Conservation (phyloP, 306 rosid genomes). For the Alnus glutinosa region DNA sequence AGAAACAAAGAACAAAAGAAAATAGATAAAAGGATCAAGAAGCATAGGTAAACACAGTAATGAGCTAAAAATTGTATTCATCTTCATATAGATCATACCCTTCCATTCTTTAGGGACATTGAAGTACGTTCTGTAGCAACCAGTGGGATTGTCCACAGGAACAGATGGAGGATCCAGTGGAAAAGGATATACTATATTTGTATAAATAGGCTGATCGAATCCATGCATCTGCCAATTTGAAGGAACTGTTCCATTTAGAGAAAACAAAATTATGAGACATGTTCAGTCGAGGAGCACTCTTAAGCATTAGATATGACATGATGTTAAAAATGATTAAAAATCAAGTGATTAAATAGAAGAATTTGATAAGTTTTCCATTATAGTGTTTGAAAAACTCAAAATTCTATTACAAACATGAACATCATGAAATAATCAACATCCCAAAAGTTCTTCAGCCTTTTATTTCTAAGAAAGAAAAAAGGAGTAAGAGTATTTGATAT, state of each 20-base stretch:
- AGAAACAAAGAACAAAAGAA: neutral
- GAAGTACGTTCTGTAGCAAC: slow-evolving; percentile 82
- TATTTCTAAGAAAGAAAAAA: neutral
- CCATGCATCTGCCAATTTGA: slow-evolving; percentile 98
- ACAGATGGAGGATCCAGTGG: slow-evolving; percentile 81
- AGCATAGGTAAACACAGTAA: slow-evolving; percentile 10
- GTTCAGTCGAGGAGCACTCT: slow-evolving; percentile 12
- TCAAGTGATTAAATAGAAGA: neutral
- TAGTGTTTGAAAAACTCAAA: neutral
- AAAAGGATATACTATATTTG: slow-evolving; percentile 76
- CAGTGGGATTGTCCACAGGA: slow-evolving; percentile 80
- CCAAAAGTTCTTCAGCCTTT: neutral
- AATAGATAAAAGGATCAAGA: neutral
- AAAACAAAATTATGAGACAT: slow-evolving; percentile 31
- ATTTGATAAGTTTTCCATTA: neutral
- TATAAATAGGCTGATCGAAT: slow-evolving; percentile 85
- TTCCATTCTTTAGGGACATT: slow-evolving; percentile 83
- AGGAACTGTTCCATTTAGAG: slow-evolving; percentile 73
- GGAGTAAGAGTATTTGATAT: neutral
- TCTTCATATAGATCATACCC: slow-evolving; percentile 46
- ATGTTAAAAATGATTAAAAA: neutral
- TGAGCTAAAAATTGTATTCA: neutral
- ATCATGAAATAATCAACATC: neutral
- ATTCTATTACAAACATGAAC: neutral
- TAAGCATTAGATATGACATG: neutral